Evolutionary conservation across 306 rosid genomes (phyloP), one percentile per base, ranked within the genome.

Genomic region (Delonix regia): DNA sequence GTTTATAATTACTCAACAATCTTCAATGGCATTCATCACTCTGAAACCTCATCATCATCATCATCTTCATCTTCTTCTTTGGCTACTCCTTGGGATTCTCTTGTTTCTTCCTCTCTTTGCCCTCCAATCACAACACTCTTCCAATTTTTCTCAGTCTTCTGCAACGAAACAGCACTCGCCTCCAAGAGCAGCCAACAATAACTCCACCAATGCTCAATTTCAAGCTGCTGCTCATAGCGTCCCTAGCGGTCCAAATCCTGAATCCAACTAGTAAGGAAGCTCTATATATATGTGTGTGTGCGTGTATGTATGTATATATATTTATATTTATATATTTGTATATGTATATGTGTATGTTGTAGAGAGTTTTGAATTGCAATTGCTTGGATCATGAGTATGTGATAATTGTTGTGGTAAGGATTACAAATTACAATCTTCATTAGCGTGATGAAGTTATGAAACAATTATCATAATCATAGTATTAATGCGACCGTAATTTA

Each of bases 171-270:
- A 15, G 22, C 9, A 51, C 3, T 18, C n/a, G 57, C 9, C 18
- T 19, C 53, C 16, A 19, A 2, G 1, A 65, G 48, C 70, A 33
- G 24, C 6, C 30, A 38, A 19, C 24, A 64, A 39, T n/a, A 21
- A 21, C 52, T 19, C 71, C 18, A 22, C 71, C 19, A 39, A 38
- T 38, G 30, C 44, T 39, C 71, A 39, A 8, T 66, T 66, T 39
- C 14, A 66, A 66, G 52, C 52, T 66, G 52, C 71, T 19, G 52
- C 71, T 39, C 71, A 66, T 41, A 41, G 9, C 52, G 71, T 66
- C 30, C 71, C 71, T 22, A 66, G 71, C 5, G 71, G 71, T 41
- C 52, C 71, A 19, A 66, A 66, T 66, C 71, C 71, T 41, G 71
- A 66, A 66, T 66, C 71, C 52, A 66, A 66, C 33, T 66, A 66